Evolutionary conservation across 176 grass and related monocot genomes (phyloP), one percentile per base, ranked within the genome.

Genomic region (Poa pratensis): DNA sequence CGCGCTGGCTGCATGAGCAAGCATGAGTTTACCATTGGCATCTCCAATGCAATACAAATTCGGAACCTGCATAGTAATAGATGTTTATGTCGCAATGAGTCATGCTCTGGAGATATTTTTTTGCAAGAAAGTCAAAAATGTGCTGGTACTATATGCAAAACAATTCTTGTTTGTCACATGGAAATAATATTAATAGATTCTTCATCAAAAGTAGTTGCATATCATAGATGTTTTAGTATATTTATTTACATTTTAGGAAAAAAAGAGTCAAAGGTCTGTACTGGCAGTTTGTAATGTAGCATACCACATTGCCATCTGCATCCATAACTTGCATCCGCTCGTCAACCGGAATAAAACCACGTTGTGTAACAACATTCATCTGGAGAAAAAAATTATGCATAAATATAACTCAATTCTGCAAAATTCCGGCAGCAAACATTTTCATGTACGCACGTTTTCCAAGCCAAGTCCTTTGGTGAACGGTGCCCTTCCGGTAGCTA

Each of bases 21-120:
- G 95, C 95, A 98, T 98, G 52, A 98, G 81, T 84, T 95, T 98
- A 54, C 95, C 95, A 60, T 95, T 95, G n/a, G 95, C 95, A 89
- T 98, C 95, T 87, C 95, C 95, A 78, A 98, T 98, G 85, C 93
- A 95, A 92, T 85, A 95, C 76, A 98, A 86, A 85, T 98, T 88
- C 27, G 95, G 95, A n/a, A 98, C 87, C 93, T 98, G 78, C 35
- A 85, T 17, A 42, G 20, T 78, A 48, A 57, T 40, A 58, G 37
- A 52, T 49, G 18, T 54, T 63, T 63, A 34, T 66, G 63, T 66
- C 28, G 2, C 63, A 66, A 18, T 35, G 15, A 18, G 28, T 66
- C 62, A 32, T 63, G 63, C 26, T 65, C 62, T 65, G 27, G 63
- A 66, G 63, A 66, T 18, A 66, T 17, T 66, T 66, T 66, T 66